Conservation (phyloP, 108 stramenopile species). For the Nannochloropsis granulata region DNA sequence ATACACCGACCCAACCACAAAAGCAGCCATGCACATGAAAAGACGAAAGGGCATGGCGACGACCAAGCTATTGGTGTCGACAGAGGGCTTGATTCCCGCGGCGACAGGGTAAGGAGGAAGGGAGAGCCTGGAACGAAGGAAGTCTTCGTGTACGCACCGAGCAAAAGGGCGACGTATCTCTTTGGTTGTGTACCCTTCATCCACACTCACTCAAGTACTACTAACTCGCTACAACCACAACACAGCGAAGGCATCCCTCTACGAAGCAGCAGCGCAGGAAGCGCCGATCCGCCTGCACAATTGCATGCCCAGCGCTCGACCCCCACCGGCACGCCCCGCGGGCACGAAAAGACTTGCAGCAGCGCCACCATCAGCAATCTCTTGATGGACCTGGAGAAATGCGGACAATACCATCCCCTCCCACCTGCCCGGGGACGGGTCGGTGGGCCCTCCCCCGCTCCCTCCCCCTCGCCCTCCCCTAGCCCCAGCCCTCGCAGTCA, state of each 20-base stretch:
- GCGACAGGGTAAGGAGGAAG: no score
- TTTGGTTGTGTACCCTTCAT: no score
- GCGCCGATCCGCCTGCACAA: no score
- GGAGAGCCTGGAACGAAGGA: no score
- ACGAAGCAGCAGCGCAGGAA: no score
- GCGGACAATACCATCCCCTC: not conserved
- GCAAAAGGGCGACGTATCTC: no score
- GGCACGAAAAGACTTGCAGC: not conserved
- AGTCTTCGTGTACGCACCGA: no score
- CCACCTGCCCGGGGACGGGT: not conserved
- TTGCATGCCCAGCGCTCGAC: not conserved
- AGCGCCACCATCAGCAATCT: not conserved
- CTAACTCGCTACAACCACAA: no score
- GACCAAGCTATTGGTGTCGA: not conserved
- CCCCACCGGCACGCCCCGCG: not conserved
- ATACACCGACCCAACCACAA: no score
- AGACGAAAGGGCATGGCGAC: not conserved
- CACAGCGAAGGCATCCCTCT: no score
- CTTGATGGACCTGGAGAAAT: not conserved
- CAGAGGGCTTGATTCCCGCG: not conserved
- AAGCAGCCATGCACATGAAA: not conserved
- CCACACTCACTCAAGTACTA: no score
- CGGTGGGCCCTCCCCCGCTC: not conserved
- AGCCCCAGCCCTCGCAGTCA: not conserved
- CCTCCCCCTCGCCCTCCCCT: not conserved